These are phyloP conservation scores for Penicillium dipodomyicola DNA, from an alignment of 495 filamentous ascomycete species.

Conservation along the genomic window DNA sequence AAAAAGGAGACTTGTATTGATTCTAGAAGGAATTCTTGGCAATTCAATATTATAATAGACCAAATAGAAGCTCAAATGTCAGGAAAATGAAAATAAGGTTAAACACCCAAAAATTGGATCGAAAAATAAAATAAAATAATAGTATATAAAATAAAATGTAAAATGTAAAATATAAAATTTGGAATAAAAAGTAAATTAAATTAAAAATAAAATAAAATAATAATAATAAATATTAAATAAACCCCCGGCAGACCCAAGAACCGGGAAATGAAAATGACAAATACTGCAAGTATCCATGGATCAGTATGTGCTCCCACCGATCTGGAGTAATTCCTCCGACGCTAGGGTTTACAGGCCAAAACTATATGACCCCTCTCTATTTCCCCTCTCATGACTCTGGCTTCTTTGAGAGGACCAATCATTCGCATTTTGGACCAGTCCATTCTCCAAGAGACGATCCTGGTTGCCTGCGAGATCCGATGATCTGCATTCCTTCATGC, in stretches of 20 bases:
- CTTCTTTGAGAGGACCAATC: background rate
- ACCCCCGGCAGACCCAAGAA: slow-evolving; percentile 8
- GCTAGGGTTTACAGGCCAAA: background rate
- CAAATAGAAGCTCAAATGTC: background rate
- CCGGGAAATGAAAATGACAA: slow-evolving; percentile 14
- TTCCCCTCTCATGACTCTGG: background rate
- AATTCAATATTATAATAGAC: background rate
- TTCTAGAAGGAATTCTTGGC: background rate
- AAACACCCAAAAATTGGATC: background rate
- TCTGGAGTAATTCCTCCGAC: slow-evolving; percentile 9
- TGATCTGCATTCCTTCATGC: slow-evolving; percentile 37
- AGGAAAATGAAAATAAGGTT: background rate
- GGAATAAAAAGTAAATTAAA: background rate
- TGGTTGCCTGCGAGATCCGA: slow-evolving; percentile 24
- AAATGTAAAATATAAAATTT: background rate
- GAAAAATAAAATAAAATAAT: background rate
- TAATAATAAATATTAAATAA: background rate
- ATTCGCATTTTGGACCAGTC: slow-evolving; percentile 1
- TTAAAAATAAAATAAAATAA: background rate
- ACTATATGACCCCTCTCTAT: background rate
- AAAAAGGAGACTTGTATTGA: background rate
- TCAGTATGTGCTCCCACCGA: background rate
- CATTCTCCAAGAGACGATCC: slow-evolving; percentile 2
- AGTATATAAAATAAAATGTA: background rate
- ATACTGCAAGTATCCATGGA: background rate